Base-by-base conservation (phyloP, 2,329 filamentous ascomycete genomes). In the Passalora sequoiae region DNA sequence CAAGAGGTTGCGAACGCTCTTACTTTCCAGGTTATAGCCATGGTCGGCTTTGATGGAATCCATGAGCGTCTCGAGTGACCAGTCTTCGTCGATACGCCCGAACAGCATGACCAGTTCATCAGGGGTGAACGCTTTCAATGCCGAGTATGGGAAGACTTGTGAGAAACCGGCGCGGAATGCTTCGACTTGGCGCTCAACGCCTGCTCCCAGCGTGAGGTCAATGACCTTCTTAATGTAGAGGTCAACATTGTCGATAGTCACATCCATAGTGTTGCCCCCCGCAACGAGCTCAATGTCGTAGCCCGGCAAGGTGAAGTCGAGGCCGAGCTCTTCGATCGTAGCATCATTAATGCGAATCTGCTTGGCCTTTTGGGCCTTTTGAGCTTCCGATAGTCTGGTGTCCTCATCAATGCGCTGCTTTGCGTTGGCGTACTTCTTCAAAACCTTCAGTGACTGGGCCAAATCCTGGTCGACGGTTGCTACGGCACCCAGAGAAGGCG, bases 1-100 rank as follows among this genome's bases (percentile, higher is more conserved):
- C 13, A 98, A 75, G 53, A 98, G 66, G 59, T 98, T 97, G 59
- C 84, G 88, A 36, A 98, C 89, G 60, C 86, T 96, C 70, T 84
- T 86, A 73, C 91, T 97, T 63, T 98, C 92, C 79, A 98, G 92
- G 58, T 97, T 98, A 72, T 87, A 98, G 6, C 92, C 92, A 63
- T 98, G 92, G 58, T 98, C 92, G 20, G 92, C 92, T 70, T 98
- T 98, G 71, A 98, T 91, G 0, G 91, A 96, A 62, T 98, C 92
- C 79, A 94, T 94, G 29, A 98, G 79, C 47, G 92, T 98, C 64
- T 97, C 91, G 53, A 98, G 82, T 16, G 87, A 88, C 92, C 92
- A 98, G 64, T 98, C 92, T 63, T 98, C 92, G 6, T 97, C 86
- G 4, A 88, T 82, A 45, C 84, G 81, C 13, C 92, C 92, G 69